These are phyloP conservation scores for Nakaseomyces nivariensis DNA, from an alignment of 1,139 yeast species.

Conservation along the genomic window DNA sequence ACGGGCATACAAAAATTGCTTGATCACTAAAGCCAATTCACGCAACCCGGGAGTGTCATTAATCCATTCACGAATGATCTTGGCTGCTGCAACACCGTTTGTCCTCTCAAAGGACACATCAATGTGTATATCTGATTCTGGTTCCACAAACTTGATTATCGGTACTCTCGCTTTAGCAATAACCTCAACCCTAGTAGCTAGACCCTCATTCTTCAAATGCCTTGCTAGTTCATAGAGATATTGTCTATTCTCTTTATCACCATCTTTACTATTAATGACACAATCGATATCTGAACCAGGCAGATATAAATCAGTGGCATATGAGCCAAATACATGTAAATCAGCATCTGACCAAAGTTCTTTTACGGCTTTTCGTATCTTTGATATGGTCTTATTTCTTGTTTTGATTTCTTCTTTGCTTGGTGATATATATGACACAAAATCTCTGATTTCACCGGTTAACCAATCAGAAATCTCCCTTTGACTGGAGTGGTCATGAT, in stretches of 20 bases:
- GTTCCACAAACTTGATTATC: slow-evolving; percentile 84
- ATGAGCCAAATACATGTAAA: slow-evolving; percentile 86
- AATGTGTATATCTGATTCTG: slow-evolving; percentile 60
- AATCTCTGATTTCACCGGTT: slow-evolving; percentile 78
- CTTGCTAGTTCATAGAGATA: slow-evolving; percentile 68
- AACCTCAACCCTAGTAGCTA: slow-evolving; percentile 74
- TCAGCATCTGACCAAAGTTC: slow-evolving; percentile 75
- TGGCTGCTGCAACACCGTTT: slow-evolving; percentile 82
- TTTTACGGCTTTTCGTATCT: slow-evolving; percentile 48
- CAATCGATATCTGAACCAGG: slow-evolving; percentile 97
- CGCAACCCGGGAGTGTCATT: slow-evolving; percentile 67
- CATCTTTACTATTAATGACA: slow-evolving; percentile 64
- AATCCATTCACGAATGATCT: slow-evolving; percentile 68
- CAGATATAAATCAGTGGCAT: slow-evolving; percentile 84
- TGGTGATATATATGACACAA: slow-evolving; percentile 82
- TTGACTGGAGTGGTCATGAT: slow-evolving; percentile 66
- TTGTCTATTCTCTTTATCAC: slow-evolving; percentile 58
- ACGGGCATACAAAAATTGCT: slow-evolving; percentile 77
- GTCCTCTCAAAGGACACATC: slow-evolving; percentile 88
- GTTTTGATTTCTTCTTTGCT: slow-evolving; percentile 60
- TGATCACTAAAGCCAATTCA: slow-evolving; percentile 76
- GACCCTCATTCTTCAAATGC: slow-evolving; percentile 47
- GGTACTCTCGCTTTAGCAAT: slow-evolving; percentile 96
- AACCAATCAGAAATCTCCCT: slow-evolving; percentile 81
- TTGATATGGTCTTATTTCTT: slow-evolving; percentile 58